Evolutionary conservation across 2,329 filamentous ascomycete species (phyloP).

Genomic region (Colletotrichum sojae): DNA sequence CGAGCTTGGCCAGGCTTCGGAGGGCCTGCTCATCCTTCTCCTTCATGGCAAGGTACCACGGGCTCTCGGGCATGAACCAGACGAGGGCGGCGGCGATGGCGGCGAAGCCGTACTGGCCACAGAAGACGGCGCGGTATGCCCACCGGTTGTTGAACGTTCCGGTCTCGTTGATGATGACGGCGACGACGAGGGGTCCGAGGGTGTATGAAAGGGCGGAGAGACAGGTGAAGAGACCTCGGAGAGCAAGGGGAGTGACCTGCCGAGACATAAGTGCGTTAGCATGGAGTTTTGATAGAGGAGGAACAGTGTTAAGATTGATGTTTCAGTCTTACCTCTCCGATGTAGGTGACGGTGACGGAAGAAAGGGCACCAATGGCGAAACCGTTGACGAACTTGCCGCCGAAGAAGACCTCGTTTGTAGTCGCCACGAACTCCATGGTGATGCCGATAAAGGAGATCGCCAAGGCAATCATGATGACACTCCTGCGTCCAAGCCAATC

Average conservation of each 20-base stretch:
- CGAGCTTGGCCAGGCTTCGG: constrained; percentile 51
- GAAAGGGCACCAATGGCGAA: constrained; percentile 51
- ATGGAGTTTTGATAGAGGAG: not conserved
- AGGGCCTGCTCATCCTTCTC: constrained; percentile 52
- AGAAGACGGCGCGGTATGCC: constrained; percentile 52
- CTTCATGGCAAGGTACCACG: constrained; percentile 55
- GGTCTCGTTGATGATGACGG: constrained; percentile 51
- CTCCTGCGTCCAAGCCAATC: constrained; percentile 51
- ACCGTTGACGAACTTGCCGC: constrained; percentile 59
- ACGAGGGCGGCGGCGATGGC: constrained; percentile 48
- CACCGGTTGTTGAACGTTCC: constrained; percentile 47
- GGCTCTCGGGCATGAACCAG: constrained; percentile 59
- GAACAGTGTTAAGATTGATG: not conserved
- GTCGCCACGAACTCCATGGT: constrained; percentile 58
- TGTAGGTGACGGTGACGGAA: constrained; percentile 48
- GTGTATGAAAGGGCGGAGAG: constrained; percentile 45
- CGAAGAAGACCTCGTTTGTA: constrained; percentile 56
- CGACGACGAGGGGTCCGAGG: constrained; percentile 48
- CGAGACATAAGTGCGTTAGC: constrained; percentile 44
- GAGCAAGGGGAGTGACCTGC: constrained; percentile 49
- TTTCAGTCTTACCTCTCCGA: constrained; percentile 47
- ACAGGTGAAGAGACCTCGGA: constrained; percentile 48
- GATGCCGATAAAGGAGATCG: constrained; percentile 54
- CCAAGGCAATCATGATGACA: constrained; percentile 50
- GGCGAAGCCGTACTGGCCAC: constrained; percentile 52